Evolutionary conservation across 2,329 filamentous ascomycete species (phyloP).

Genomic region (Cadophora sp.): DNA sequence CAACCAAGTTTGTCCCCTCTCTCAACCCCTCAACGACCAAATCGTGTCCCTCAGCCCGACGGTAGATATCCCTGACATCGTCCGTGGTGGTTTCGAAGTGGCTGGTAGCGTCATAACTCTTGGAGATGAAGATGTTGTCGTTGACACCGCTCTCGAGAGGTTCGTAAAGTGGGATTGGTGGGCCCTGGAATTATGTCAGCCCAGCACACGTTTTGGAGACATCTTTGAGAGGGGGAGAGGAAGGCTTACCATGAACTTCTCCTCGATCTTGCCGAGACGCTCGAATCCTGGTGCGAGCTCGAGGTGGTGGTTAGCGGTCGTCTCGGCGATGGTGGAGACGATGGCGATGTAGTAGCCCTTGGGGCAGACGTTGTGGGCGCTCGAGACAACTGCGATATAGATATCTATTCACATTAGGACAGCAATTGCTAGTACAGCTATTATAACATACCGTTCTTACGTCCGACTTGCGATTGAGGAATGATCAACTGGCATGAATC

Average conservation of each 20-base stretch:
- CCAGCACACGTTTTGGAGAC: not conserved
- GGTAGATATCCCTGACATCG: conserved; percentile 94
- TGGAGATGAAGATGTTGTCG: conserved; percentile 96
- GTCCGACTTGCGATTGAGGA: conserved; percentile 94
- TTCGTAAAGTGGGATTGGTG: conserved; percentile 93
- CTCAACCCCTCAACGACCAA: conserved; percentile 71
- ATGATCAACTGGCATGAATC: conserved; percentile 97
- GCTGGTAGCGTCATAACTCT: conserved; percentile 97
- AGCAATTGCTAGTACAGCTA: not conserved
- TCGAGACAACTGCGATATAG: conserved; percentile 95
- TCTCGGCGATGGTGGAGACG: conserved; percentile 96
- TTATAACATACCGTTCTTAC: conserved; percentile 78
- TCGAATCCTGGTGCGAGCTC: conserved; percentile 94
- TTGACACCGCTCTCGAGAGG: conserved; percentile 81
- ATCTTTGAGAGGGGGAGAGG: not conserved
- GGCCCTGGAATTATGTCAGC: conserved; percentile 58
- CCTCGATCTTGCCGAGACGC: conserved; percentile 90
- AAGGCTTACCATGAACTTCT: conserved; percentile 84
- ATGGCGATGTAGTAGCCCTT: conserved; percentile 99
- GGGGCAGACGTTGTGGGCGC: conserved; percentile 96
- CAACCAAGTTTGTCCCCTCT: conserved; percentile 71
- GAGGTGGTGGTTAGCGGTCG: conserved; percentile 89
- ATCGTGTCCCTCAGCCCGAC: conserved; percentile 73
- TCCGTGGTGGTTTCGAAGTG: conserved; percentile 95
- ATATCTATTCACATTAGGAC: conserved; percentile 68